A percentile compares a stretch with the other conserved stretches of the same genome.
These are phyloP conservation scores for Amyloporia xantha DNA, from an alignment of 768 basidiomycete species.

Conservation along the genomic window DNA sequence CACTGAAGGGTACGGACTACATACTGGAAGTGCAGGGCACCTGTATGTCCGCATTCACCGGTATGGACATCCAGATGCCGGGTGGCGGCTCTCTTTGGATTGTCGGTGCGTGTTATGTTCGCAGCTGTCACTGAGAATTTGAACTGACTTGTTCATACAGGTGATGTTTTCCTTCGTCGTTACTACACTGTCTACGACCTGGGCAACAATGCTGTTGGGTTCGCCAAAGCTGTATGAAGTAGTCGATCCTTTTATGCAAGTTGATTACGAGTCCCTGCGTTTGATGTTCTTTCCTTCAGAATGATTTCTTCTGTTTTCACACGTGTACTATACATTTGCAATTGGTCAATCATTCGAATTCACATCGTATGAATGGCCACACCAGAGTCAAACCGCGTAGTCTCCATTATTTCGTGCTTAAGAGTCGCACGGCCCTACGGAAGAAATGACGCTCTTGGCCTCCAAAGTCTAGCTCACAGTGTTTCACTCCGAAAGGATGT, in stretches of 20 bases:
- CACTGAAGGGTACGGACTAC: constrained; percentile 81
- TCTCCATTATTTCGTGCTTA: too few relatives aligned
- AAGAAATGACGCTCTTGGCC: too few relatives aligned
- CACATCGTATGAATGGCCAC: too few relatives aligned
- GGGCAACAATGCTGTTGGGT: constrained; percentile 73
- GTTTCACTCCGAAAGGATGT: too few relatives aligned
- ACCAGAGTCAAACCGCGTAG: too few relatives aligned
- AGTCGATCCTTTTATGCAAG: not conserved
- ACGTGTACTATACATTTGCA: not conserved
- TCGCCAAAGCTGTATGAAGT: constrained; percentile 46
- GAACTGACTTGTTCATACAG: constrained; percentile 25
- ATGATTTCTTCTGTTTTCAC: not conserved
- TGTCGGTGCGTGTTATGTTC: constrained; percentile 57
- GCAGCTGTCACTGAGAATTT: too few relatives aligned
- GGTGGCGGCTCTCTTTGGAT: constrained; percentile 77
- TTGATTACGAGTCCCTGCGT: not conserved
- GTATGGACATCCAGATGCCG: constrained; percentile 82
- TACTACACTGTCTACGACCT: constrained; percentile 91
- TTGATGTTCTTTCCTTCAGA: not conserved
- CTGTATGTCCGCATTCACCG: constrained; percentile 91
- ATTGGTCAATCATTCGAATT: not conserved
- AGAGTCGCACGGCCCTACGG: too few relatives aligned
- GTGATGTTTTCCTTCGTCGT: constrained; percentile 88
- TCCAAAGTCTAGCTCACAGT: too few relatives aligned
- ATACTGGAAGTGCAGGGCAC: constrained; percentile 85